Evolutionary conservation across 257 asterid species (phyloP).

Genomic region (Capsicum rhomboideum): DNA sequence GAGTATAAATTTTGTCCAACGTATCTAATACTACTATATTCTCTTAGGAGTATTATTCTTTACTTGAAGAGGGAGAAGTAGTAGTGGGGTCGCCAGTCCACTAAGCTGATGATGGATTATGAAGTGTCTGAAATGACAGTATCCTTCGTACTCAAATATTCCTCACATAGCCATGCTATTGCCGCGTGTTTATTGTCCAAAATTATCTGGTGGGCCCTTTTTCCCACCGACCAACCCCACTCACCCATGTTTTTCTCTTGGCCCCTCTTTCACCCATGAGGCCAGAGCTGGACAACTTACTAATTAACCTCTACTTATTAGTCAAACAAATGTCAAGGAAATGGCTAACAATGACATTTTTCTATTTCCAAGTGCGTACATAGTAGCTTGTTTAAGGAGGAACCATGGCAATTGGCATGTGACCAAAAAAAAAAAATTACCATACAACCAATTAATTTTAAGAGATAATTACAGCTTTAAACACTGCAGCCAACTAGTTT

Average conservation of each 20-base stretch:
- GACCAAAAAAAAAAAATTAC: not conserved
- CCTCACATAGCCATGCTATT: slow-evolving; percentile 17
- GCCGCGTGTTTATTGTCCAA: slow-evolving; percentile 36
- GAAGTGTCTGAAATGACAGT: slow-evolving; percentile 23
- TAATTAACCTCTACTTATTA: not conserved
- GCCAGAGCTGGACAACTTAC: not conserved
- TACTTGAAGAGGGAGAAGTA: slow-evolving; percentile 28
- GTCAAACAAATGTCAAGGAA: not conserved
- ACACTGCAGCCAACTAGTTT: not conserved
- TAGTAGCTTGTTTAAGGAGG: not conserved
- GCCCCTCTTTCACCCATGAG: too few relatives aligned
- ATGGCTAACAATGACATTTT: not conserved
- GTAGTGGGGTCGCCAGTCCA: slow-evolving; percentile 23
- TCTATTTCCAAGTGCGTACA: not conserved
- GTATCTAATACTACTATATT: not conserved
- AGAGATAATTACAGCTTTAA: not conserved
- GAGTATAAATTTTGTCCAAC: too few relatives aligned
- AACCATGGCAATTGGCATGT: slow-evolving; percentile 14
- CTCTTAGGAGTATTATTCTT: slow-evolving; percentile 26
- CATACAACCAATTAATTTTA: not conserved
- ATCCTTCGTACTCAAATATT: slow-evolving; percentile 29
- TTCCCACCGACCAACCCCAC: not conserved
- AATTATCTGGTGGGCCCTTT: not conserved
- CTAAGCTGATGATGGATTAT: slow-evolving; percentile 20
- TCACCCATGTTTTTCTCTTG: too few relatives aligned